phyloP scores from a whole-genome alignment of 108 stramenopile species.

The Fragilaria radians region DNA sequence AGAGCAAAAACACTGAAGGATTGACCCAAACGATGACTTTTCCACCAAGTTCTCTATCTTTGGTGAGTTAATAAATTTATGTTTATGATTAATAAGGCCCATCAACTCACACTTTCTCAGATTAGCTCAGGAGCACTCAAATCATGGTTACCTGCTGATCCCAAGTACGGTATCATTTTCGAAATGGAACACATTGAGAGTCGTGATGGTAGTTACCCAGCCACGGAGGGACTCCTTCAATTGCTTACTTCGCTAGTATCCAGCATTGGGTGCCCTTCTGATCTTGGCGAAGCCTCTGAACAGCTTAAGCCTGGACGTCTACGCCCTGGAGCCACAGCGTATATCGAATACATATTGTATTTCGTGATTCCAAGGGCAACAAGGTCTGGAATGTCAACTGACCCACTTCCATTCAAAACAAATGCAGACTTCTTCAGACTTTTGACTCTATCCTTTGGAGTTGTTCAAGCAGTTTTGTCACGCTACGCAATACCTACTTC shows the following conservation, averaged over 20 bases:
- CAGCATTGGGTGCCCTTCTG: constrained; percentile 51
- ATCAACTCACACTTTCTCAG: not conserved
- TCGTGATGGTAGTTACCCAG: constrained; percentile 52
- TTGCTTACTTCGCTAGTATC: constrained; percentile 57
- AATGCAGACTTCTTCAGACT: constrained; percentile 53
- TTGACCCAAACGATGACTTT: constrained; percentile 13
- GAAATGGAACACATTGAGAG: constrained; percentile 79
- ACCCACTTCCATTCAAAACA: constrained; percentile 37
- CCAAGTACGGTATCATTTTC: constrained; percentile 60
- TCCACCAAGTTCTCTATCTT: constrained; percentile 33
- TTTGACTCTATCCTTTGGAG: constrained; percentile 49
- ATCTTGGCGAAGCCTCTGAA: no score
- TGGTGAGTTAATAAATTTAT: constrained; percentile 10
- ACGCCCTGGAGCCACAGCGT: constrained; percentile 69
- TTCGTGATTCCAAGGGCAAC: constrained; percentile 65
- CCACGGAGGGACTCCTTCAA: constrained; percentile 74
- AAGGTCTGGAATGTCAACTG: constrained; percentile 21
- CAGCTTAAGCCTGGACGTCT: constrained; percentile 52
- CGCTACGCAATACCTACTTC: constrained; percentile 42
- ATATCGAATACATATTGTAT: constrained; percentile 67
- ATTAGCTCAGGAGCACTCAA: constrained; percentile 3
- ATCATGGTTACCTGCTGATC: constrained; percentile 29
- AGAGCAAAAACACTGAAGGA: not conserved
- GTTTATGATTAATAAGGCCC: not conserved
- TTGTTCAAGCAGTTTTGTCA: constrained; percentile 57